phyloP scores from a whole-genome alignment of 2,329 filamentous ascomycete genomes.

The Zasmidium angulare region DNA sequence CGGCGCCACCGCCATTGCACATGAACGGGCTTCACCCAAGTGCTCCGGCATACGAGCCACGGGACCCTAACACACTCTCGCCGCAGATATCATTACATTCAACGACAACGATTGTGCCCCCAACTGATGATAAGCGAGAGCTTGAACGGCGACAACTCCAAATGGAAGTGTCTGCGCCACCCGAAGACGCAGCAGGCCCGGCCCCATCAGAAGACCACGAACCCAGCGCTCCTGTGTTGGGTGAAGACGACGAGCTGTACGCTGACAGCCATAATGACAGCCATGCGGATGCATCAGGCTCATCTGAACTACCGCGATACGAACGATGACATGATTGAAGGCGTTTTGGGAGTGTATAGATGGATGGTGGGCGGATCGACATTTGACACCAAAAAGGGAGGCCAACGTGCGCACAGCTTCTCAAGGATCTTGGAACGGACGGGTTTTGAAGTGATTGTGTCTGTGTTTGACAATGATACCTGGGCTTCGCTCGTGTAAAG shows the following conservation, averaged over 20 bases:
- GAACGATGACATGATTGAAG: slow-evolving; percentile 15
- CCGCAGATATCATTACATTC: not conserved
- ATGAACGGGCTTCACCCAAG: not conserved
- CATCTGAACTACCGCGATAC: slow-evolving; percentile 18
- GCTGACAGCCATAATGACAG: slow-evolving; percentile 10
- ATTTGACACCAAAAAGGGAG: not conserved
- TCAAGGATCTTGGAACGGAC: not conserved
- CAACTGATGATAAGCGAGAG: slow-evolving; percentile 75
- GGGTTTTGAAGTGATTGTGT: not conserved
- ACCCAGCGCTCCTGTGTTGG: slow-evolving; percentile 14
- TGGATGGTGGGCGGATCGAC: not conserved
- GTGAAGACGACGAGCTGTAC: slow-evolving; percentile 18
- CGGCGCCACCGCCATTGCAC: not conserved
- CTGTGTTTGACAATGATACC: no score
- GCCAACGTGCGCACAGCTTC: not conserved
- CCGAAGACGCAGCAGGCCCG: slow-evolving; percentile 13
- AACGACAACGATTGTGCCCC: slow-evolving; percentile 1
- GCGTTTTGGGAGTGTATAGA: slow-evolving; percentile 2
- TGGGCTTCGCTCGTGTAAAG: no score
- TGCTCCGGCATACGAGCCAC: slow-evolving; percentile 13
- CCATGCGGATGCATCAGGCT: slow-evolving; percentile 11
- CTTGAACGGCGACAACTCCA: slow-evolving; percentile 55
- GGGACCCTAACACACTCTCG: slow-evolving; percentile 7
- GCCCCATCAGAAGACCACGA: slow-evolving; percentile 4
- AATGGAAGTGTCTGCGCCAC: slow-evolving; percentile 44